Evolutionary conservation across 768 basidiomycete species (phyloP), one percentile per base, ranked within the genome.

Genomic region (Cyclocybe aegerita): DNA sequence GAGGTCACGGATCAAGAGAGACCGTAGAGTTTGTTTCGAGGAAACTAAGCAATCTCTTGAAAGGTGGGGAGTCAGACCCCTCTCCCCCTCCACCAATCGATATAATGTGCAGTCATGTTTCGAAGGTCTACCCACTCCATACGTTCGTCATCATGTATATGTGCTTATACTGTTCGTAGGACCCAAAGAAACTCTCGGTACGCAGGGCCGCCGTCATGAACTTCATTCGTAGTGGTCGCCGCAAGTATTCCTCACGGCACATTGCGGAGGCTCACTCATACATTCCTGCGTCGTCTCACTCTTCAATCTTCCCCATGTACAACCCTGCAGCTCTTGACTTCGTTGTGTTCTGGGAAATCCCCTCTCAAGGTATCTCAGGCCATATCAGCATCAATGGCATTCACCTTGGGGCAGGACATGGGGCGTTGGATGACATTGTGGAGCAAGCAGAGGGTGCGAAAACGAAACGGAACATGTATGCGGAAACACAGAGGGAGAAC

Each of bases 381-480:
- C 78, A 84, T 60, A 60, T 84, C 14, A 68, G 79, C 30, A 55
- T 88, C 4, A 71, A 83, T 12, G 83, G 83, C 4, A 60, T 86
- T 16, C 75, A 71, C 11, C 75, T 90, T 9, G 90, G 92, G 6
- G 86, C 89, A 8, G 66, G 75, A 3, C 86, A 90, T 62, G 89
- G 83, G 9, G 68, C 80, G 10, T 72, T 96, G 50, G 73, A 80
- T 12, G 75, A 77, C 42, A 71, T 85, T 34, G 75, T 93, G 4
- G 75, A 80, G 42, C 74, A 78, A 14, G 78, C 80, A 8, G 83
- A 84, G 60, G 72, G 69, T 39, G 77, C 77, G 9, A 89, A 90
- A 67, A 77, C 76, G 16, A 88, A 85, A 52, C 79, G 93, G 39
- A 91, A 82, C 55, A 92, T 97, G 80, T 98, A 93, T 62, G 92